Percentiles rank a stretch among this genome's conserved stretches.
Conservation (phyloP, 257 asterid species). For the Fraxinus americana region DNA sequence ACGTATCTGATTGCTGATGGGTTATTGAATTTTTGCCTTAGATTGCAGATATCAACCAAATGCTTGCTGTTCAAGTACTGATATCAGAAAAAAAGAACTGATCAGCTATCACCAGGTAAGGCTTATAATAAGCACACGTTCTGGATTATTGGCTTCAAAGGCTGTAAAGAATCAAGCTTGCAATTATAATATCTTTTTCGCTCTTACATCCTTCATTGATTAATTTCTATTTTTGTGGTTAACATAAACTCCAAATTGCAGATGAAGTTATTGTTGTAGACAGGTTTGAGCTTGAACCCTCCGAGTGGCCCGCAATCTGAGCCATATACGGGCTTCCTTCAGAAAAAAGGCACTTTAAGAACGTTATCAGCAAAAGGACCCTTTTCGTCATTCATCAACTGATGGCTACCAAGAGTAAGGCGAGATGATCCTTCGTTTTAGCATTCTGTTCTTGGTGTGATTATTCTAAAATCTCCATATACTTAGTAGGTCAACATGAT, state of each 20-base stretch:
- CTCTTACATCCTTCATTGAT: slow-evolving; percentile 15
- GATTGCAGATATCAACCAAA: slow-evolving; percentile 88
- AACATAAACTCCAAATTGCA: slow-evolving; percentile 39
- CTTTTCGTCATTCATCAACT: too few species aligned
- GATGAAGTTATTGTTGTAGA: slow-evolving; percentile 71
- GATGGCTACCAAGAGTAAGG: too few species aligned
- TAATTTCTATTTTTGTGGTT: slow-evolving; percentile 25
- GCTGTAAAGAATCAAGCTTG: slow-evolving; percentile 4
- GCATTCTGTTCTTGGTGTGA: too few species aligned
- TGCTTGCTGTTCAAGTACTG: slow-evolving; percentile 79
- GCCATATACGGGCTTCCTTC: too few species aligned
- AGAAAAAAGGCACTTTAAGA: too few species aligned
- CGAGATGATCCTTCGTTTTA: too few species aligned
- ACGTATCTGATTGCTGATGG: slow-evolving; percentile 25
- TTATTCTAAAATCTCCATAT: too few species aligned
- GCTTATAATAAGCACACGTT: slow-evolving; percentile 10
- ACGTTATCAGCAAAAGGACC: too few species aligned
- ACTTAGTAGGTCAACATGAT: too few species aligned
- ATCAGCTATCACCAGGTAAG: slow-evolving; percentile 78
- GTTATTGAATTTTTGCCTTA: slow-evolving; percentile 31
- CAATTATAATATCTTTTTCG: slow-evolving; percentile 1
- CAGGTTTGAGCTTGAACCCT: too few species aligned
- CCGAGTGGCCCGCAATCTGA: too few species aligned
- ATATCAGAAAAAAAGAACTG: slow-evolving; percentile 72
- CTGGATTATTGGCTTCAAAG: background rate